Base-by-base conservation (phyloP, 257 asterid species). In the Thymus mandschuricus region DNA sequence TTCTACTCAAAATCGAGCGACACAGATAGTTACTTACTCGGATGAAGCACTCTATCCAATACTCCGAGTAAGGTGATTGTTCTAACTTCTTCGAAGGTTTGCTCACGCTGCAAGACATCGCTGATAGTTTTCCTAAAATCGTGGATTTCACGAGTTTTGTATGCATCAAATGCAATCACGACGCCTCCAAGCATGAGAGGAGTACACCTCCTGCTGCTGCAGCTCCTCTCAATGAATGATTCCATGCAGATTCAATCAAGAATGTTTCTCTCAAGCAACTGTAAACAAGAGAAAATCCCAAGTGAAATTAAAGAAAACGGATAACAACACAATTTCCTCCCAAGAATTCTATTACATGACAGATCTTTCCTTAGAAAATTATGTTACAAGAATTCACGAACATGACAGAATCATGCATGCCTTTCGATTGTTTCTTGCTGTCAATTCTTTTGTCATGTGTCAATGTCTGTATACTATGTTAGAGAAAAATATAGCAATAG, bases 151-250 rank as follows among this genome's bases (percentile, higher is more conserved):
- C 75, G 91, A 60, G 79, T 83, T 80, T 76, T 90, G 0, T 84
- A 83, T 1, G 90, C 97, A 68, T 90, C 95, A 31, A 49, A 88
- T 27, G 85, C 93, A n/a, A 90, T 71, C 45, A 90, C 78, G 64
- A 88, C 73, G 4, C 79, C 80, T 21, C 83, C 81, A 1, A 83
- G 80, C 84, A 83, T 66, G 7, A 80, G 83, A 45, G 78, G 73
- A 73, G 78, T 69, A 12, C 41, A 40, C 13, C 50, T 70, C 71
- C 68, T 60, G 35, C 64, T 57, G 43, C 55, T 79, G 63, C 74
- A 58, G 35, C 60, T 75, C 61, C 66, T 79, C 55, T 55, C 78
- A 59, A 54, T 46, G 1, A 75, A 68, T 81, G 74, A 64, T 11
- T 84, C 73, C 90, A 84, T 85, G 34, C 46, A 66, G 68, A 67